Evolutionary conservation across 2,329 filamentous ascomycete genomes (phyloP).

Genomic region (Colletotrichum liaoningense): DNA sequence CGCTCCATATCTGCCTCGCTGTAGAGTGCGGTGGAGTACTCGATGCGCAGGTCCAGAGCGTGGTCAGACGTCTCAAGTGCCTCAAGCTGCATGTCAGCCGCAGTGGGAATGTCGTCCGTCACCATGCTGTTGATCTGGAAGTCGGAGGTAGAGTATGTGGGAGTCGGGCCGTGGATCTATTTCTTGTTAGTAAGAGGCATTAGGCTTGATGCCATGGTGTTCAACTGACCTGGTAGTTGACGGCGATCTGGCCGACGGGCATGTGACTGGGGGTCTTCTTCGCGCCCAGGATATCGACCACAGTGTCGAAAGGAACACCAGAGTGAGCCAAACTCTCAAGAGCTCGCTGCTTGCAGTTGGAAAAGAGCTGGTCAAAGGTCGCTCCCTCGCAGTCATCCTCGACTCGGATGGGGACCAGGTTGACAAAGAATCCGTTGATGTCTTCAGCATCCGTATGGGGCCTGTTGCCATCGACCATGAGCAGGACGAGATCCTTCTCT

Average conservation of each 20-base stretch:
- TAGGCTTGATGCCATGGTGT: background rate
- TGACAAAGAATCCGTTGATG: conserved; percentile 42
- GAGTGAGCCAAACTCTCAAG: background rate
- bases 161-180: conserved; percentile 1
- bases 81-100: conserved; percentile 40
- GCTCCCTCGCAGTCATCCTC: conserved; percentile 39
- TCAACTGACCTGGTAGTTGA: background rate
- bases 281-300: background rate
- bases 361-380: conserved; percentile 40
- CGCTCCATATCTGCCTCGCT: conserved; percentile 39
- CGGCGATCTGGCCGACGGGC: background rate
- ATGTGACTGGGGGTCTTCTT: background rate
- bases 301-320: background rate
- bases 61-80: conserved; percentile 40
- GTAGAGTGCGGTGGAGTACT: conserved; percentile 41
- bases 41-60: conserved; percentile 40
- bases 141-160: conserved; percentile 38
- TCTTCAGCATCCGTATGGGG: conserved; percentile 40
- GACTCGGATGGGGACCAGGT: conserved; percentile 40
- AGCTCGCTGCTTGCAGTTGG: conserved; percentile 38
- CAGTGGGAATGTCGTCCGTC: conserved; percentile 41
- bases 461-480: conserved; percentile 42
- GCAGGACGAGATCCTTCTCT: conserved; percentile 39
- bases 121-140: conserved; percentile 39
- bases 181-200: background rate